These are phyloP conservation scores for Haplosporangium gracile DNA, from an alignment of 192 early-diverging fungal genomes.

Conservation along the genomic window DNA sequence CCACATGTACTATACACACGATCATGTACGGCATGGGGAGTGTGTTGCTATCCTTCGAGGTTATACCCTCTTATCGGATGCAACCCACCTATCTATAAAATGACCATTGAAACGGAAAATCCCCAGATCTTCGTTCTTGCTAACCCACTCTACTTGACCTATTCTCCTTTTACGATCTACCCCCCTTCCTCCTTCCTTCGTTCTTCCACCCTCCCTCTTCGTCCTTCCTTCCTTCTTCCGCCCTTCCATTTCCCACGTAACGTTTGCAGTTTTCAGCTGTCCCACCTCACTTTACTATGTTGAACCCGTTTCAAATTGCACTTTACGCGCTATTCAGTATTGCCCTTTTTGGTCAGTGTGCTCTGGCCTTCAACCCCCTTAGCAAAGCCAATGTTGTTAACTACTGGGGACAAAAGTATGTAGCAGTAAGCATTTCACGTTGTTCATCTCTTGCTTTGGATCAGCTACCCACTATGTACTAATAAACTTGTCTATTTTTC, in stretches of 20 bases:
- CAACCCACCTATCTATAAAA: too few species aligned
- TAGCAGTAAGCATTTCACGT: background rate
- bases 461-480: too few species aligned
- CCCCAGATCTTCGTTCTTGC: background rate
- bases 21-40: too few species aligned
- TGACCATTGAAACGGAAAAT: background rate
- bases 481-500: background rate
- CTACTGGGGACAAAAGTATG: conserved; percentile 53
- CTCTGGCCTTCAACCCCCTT: conserved; percentile 21
- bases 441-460: background rate
- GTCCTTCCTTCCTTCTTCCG: background rate
- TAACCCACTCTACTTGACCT: background rate
- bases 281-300: background rate
- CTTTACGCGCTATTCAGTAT: conserved; percentile 11
- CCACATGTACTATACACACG: too few species aligned
- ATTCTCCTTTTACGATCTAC: background rate
- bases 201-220: background rate
- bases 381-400: conserved; percentile 43
- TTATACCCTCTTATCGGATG: too few species aligned
- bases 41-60: too few species aligned
- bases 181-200: background rate
- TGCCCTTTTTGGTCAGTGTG: conserved; percentile 53
- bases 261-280: background rate
- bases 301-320: background rate
- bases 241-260: background rate